These are phyloP conservation scores for Saccharomycopsis javanensis DNA, from an alignment of 805 yeast species.

Conservation along the genomic window DNA sequence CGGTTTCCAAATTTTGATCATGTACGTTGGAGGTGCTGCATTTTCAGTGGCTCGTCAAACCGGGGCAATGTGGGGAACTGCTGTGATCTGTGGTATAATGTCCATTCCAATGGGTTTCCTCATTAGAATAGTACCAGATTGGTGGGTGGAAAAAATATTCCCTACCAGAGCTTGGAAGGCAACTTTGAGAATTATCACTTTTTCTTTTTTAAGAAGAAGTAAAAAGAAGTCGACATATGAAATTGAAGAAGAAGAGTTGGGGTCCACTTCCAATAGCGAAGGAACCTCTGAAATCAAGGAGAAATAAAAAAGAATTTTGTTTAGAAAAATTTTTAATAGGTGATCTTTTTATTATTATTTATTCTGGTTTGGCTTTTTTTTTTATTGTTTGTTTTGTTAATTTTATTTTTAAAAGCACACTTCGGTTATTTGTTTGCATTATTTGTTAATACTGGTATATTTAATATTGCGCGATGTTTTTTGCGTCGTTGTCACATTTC, in stretches of 20 bases:
- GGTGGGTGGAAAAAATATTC: constrained; percentile 54
- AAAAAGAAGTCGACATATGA: not conserved
- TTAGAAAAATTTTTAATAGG: not conserved
- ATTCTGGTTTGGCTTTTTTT: too few species aligned
- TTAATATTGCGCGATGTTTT: too few species aligned
- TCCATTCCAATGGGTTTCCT: constrained; percentile 74
- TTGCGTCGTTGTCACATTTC: too few species aligned
- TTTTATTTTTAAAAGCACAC: too few species aligned
- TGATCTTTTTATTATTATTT: not conserved
- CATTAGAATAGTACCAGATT: constrained; percentile 76
- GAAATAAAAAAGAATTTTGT: not conserved
- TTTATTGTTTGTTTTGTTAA: too few species aligned
- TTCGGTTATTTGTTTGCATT: too few species aligned
- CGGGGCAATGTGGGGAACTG: constrained; percentile 82
- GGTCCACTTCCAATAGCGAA: not conserved
- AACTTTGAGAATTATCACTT: constrained; percentile 5
- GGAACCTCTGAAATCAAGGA: not conserved
- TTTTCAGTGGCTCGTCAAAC: constrained; percentile 76
- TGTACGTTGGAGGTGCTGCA: constrained; percentile 97
- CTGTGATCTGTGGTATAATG: constrained; percentile 68
- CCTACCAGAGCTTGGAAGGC: constrained; percentile 36
- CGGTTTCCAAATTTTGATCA: constrained; percentile 76
- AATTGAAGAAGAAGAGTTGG: not conserved
- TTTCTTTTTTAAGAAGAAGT: constrained; percentile 11
- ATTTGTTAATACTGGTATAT: too few species aligned